Conservation (phyloP, 768 basidiomycete species). For the Obba rivulosa region DNA sequence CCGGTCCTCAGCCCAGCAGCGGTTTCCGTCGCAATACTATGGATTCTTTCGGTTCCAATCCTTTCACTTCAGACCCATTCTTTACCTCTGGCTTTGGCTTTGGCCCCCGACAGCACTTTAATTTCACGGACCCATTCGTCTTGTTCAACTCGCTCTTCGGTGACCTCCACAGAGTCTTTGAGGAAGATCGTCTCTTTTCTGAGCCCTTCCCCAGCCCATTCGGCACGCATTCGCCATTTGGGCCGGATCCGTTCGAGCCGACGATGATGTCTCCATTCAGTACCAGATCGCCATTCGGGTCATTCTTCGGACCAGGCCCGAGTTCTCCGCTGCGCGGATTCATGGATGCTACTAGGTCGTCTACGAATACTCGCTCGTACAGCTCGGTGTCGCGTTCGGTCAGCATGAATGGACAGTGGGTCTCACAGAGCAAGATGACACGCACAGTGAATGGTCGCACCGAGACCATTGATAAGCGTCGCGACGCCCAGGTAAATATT, state of each 20-base stretch:
- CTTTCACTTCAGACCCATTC: constrained; percentile 40
- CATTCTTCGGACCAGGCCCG: constrained; percentile 1
- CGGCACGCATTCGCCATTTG: background rate
- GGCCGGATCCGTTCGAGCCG: constrained; percentile 7
- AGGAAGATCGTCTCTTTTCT: constrained; percentile 31
- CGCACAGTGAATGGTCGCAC: constrained; percentile 65
- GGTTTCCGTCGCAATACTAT: constrained; percentile 1
- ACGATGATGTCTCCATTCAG: constrained; percentile 6
- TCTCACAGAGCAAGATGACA: constrained; percentile 51
- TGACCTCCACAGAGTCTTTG: constrained; percentile 28
- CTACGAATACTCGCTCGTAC: constrained; percentile 12
- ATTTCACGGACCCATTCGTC: constrained; percentile 70
- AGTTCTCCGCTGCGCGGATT: constrained; percentile 3
- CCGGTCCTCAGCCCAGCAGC: constrained; percentile 6
- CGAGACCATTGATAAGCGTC: constrained; percentile 47
- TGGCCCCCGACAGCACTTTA: constrained; percentile 24
- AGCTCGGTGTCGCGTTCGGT: constrained; percentile 22
- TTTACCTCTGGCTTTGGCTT: constrained; percentile 29
- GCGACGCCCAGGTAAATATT: constrained; percentile 51
- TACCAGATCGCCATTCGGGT: constrained; percentile 5
- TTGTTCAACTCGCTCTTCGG: constrained; percentile 72
- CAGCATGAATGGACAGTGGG: constrained; percentile 36
- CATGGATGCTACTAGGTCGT: constrained; percentile 1
- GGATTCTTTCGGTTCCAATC: constrained; percentile 19
- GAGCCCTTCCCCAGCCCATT: constrained; percentile 7